phyloP scores from a whole-genome alignment of 2,329 filamentous ascomycete species.

The Nigrograna mackinnonii region DNA sequence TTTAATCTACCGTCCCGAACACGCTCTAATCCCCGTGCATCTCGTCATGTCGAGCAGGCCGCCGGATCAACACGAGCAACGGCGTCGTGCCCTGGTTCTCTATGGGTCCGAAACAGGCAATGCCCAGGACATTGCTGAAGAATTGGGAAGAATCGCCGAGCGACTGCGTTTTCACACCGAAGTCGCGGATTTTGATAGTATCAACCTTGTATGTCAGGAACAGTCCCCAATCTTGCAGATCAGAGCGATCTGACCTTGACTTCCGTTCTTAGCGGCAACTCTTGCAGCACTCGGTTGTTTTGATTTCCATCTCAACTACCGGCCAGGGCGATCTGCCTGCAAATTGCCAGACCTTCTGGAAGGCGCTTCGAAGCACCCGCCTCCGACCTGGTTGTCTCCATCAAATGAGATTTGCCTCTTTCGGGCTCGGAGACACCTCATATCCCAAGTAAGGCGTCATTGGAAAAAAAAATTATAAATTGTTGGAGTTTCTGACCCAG shows the following conservation, averaged over 20 bases:
- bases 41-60: slow-evolving; percentile 2
- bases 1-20: no score
- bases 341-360: slow-evolving; percentile 85
- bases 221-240: slow-evolving; percentile 1
- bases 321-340: slow-evolving; percentile 91
- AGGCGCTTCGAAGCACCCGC: slow-evolving; percentile 76
- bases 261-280: slow-evolving; percentile 43
- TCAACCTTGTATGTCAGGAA: slow-evolving; percentile 69
- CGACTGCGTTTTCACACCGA: slow-evolving; percentile 77
- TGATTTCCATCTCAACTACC: slow-evolving; percentile 89
- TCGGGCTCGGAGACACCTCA: slow-evolving; percentile 92
- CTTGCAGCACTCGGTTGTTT: slow-evolving; percentile 57
- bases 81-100: slow-evolving; percentile 67
- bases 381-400: slow-evolving; percentile 72
- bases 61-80: slow-evolving; percentile 14
- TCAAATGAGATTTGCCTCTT: slow-evolving; percentile 75
- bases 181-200: slow-evolving; percentile 76
- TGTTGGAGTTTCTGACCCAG: slow-evolving; percentile 11
- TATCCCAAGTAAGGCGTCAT: slow-evolving; percentile 78
- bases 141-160: slow-evolving; percentile 74
- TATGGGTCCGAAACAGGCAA: slow-evolving; percentile 97
- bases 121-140: slow-evolving; percentile 86
- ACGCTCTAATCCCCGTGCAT: no score
- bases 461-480: not conserved
- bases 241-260: slow-evolving; percentile 10